Percentiles rank a stretch among this genome's conserved stretches.
phyloP scores from a whole-genome alignment of 2,329 filamentous ascomycete species.

The Diaporthe vaccinii region DNA sequence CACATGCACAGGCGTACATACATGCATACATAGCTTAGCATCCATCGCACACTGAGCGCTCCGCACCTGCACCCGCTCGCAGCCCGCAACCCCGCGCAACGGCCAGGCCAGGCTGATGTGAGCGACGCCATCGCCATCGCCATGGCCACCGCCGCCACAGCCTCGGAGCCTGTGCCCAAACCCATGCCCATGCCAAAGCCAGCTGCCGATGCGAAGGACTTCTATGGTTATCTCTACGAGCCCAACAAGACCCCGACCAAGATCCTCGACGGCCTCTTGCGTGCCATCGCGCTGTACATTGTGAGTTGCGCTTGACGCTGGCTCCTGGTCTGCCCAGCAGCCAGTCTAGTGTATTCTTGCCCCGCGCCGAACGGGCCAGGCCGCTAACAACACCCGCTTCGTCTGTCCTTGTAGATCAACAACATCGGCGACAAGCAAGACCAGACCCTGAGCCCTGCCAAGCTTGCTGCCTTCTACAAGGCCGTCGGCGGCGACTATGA shows the following conservation, averaged over 20 bases:
- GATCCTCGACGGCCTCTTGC: slow-evolving; percentile 75
- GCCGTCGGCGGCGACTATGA: slow-evolving; percentile 83
- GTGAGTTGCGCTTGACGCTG: slow-evolving; percentile 59
- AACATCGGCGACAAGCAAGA: slow-evolving; percentile 71
- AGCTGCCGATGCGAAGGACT: slow-evolving; percentile 50
- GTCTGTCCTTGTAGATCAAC: slow-evolving; percentile 59
- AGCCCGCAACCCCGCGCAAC: slow-evolving; percentile 8
- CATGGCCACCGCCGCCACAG: slow-evolving; percentile 38
- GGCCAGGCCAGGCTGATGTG: slow-evolving; percentile 28
- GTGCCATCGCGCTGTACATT: slow-evolving; percentile 77
- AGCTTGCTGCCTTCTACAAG: slow-evolving; percentile 83
- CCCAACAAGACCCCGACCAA: slow-evolving; percentile 76
- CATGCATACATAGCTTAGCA: slow-evolving; percentile 12
- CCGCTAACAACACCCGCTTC: slow-evolving; percentile 40
- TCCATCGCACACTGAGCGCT: slow-evolving; percentile 7
- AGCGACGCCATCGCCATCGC: slow-evolving; percentile 20
- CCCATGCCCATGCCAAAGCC: slow-evolving; percentile 19
- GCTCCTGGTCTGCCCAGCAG: not conserved
- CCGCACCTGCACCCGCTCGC: not conserved
- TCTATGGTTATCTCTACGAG: slow-evolving; percentile 78
- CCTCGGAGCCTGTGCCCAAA: slow-evolving; percentile 17
- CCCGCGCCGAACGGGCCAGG: slow-evolving; percentile 1
- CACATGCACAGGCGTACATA: slow-evolving; percentile 5
- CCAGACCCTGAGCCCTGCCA: slow-evolving; percentile 71
- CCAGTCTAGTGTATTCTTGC: not conserved